Evolutionary conservation across 2,329 filamentous ascomycete genomes (phyloP), one percentile per base, ranked within the genome.

Genomic region (Huntiella bhutanensis): DNA sequence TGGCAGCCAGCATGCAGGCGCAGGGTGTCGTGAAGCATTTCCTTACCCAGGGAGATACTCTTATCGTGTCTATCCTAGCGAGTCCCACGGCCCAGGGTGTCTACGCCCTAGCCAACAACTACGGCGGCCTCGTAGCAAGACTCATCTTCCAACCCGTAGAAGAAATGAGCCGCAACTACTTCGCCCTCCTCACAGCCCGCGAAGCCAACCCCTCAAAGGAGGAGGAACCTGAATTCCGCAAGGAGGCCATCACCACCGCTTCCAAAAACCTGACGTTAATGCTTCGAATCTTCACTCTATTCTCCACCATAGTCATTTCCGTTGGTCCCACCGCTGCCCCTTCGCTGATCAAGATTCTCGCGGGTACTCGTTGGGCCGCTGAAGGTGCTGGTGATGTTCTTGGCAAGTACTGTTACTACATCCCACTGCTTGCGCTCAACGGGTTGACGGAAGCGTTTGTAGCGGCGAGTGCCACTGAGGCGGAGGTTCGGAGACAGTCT

Each of bases 131-230:
- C 0, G 65, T 93, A 22, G 91, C 91, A 0, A 75, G 91, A 3
- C 75, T 96, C 52, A 65, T 98, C 43, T 88, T 98, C 59, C 91
- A 96, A 56, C 92, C 91, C 5, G 76, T 98, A 50, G 91, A 98
- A 61, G 92, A 98, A 62, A 88, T 81, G 59, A 87, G 82, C 52
- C 80, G 92, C 35, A 86, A 80, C 57, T 78, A 94, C 57, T 95
- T 96, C 50, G 87, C 85, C 45, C 81, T 81, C 33, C 67, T 94
- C 1, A 75, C 95, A 16, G 60, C 68, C 0, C 58, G 61, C 1
- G 52, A 58, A 4, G 35, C 54, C 0, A 37, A 52, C 11, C 55
- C 49, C 39, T 51, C 58, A 28, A n/a, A 39, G 12, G 13, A 49
- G 17, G 53, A 56, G 16, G 35, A 54, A 22, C 40, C 53, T 7